Base-by-base conservation (phyloP, 495 filamentous ascomycete genomes). In the Aspergillus leporis region DNA sequence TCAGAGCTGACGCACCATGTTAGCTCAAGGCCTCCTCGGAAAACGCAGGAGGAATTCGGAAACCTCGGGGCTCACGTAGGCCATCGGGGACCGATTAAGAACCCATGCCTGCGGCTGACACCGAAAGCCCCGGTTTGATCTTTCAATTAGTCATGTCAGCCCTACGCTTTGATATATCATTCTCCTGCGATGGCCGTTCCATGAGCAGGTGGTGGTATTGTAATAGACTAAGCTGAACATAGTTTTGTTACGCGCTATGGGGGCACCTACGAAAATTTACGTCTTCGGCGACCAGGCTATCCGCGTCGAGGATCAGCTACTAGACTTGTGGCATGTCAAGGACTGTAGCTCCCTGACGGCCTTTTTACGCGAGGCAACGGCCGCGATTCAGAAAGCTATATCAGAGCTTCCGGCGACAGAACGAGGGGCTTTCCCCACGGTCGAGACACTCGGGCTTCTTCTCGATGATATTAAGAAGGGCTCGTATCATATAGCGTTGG, bases 261-360 rank as follows among this genome's bases (percentile, higher is more conserved):
- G n/a, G n/a, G n/a, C n/a, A n/a, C n/a, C n/a, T n/a, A n/a, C 13
- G 4, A 38, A 14, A 12, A 14, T 70, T 51, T 76, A 74, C 68
- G 63, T 88, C 62, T 90, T 91, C 69, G 90, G 89, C 74, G 89
- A 93, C 71, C 88, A 91, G 77, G 90, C 87, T 23, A 79, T 86
- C 61, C 85, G 89, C 63, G 85, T 85, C 53, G 83, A 86, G 61
- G 76, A 77, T 41, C 83, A 87, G 50, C 74, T 92, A 56, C 77
- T 79, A 78, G 75, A 78, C 75, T 59, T 88, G 72, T 63, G 85
- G 66, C 77, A 83, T 55, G 77, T 80, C 51, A 86, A 85, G 63
- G 82, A 83, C 59, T 85, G 88, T 65, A 74, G 84, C 32, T 69
- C 89, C 10, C 69, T 89, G 32, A 80, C 72, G 43, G 81, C 82